Conservation (phyloP, 176 grass and related monocot species). For the Melocanna baccifera region DNA sequence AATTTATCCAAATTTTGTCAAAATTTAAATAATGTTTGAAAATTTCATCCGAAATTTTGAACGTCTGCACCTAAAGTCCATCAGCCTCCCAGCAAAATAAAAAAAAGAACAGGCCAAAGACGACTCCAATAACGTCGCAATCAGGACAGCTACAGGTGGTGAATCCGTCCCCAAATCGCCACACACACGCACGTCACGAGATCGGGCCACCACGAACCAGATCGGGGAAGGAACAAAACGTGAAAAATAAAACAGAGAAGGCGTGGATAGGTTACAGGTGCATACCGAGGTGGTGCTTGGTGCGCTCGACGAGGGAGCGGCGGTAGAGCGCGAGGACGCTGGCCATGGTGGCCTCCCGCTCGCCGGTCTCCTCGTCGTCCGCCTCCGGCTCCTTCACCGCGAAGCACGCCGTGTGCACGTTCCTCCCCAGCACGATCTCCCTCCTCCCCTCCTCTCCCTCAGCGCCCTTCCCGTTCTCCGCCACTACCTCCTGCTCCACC, state of each 20-base stretch:
- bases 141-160: not conserved
- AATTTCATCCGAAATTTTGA: too few species aligned
- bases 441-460: constrained; percentile 10
- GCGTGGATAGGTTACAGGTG: too few species aligned
- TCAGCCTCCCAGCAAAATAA: too few species aligned
- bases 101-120: not conserved
- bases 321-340: constrained; percentile 80
- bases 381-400: constrained; percentile 69
- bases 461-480: not conserved
- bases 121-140: not conserved
- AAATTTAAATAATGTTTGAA: too few species aligned
- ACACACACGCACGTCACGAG: not conserved
- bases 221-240: not conserved
- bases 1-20: too few species aligned
- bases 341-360: constrained; percentile 75
- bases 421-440: constrained; percentile 74
- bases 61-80: too few species aligned
- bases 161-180: not conserved
- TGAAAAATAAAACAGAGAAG: not conserved
- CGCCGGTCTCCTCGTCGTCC: constrained; percentile 81
- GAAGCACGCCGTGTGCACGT: constrained; percentile 70
- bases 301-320: constrained; percentile 63
- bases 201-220: not conserved
- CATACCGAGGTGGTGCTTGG: constrained; percentile 82
- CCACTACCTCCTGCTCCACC: constrained; percentile 20